These are phyloP conservation scores for Lolium perenne DNA, from an alignment of 176 grass and related monocot species.

Conservation along the genomic window DNA sequence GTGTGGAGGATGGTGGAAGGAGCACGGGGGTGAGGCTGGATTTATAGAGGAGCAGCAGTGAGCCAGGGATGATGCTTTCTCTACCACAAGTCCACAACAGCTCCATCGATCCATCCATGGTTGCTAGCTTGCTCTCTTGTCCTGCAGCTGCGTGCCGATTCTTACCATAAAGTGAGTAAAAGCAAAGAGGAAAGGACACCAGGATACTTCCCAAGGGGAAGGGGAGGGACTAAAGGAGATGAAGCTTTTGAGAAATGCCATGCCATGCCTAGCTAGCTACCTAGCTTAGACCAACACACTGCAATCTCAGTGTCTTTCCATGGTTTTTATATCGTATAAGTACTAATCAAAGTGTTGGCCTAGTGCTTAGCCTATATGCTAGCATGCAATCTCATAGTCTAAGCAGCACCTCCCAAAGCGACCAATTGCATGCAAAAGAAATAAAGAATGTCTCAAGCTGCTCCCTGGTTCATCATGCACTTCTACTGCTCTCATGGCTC, in stretches of 20 bases:
- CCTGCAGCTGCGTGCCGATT: slow-evolving; percentile 7
- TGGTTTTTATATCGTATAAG: not conserved
- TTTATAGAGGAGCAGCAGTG: slow-evolving; percentile 52
- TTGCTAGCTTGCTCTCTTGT: slow-evolving; percentile 26
- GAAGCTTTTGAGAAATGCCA: slow-evolving; percentile 56
- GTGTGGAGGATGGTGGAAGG: slow-evolving; percentile 39
- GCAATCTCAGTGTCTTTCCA: not conserved
- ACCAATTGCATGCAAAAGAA: slow-evolving; percentile 37
- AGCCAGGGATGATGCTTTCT: not conserved
- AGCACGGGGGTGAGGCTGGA: slow-evolving; percentile 44
- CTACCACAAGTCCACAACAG: not conserved
- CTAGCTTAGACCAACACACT: not conserved
- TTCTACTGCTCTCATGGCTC: not conserved
- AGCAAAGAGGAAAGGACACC: slow-evolving; percentile 43
- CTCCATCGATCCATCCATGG: slow-evolving; percentile 21
- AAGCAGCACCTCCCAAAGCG: slow-evolving; percentile 39
- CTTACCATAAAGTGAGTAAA: slow-evolving; percentile 32
- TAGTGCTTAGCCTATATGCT: not conserved
- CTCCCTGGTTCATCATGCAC: not conserved
- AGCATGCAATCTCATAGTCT: not conserved
- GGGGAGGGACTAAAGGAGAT: slow-evolving; percentile 33
- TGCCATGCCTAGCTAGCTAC: not conserved
- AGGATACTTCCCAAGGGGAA: slow-evolving; percentile 46
- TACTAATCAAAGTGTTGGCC: slow-evolving; percentile 14
- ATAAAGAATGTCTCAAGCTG: slow-evolving; percentile 17